Conservation (phyloP, 306 rosid genomes). For the Acacia melanoxylon region DNA sequence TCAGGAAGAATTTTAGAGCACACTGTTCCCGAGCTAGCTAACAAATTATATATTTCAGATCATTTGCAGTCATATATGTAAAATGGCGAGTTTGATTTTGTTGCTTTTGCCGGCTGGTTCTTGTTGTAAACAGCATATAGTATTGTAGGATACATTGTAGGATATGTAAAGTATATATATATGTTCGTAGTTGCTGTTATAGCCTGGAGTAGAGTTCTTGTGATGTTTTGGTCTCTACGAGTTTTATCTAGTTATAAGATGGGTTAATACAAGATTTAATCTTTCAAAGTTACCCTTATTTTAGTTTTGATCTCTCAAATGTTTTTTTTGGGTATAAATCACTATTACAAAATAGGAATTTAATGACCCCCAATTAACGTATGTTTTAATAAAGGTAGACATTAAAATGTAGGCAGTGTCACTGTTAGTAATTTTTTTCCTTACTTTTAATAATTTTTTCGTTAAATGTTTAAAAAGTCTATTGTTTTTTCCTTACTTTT, state of each 20-base stretch:
- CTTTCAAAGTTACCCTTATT: no score
- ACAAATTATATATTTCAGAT: background rate
- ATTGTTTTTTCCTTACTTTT: no score
- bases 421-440: no score
- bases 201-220: background rate
- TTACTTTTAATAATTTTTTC: no score
- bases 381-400: no score
- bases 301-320: no score
- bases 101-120: background rate
- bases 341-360: no score
- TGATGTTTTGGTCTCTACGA: background rate
- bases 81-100: background rate
- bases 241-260: background rate
- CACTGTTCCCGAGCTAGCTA: background rate
- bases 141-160: background rate
- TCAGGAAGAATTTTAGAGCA: constrained; percentile 49
- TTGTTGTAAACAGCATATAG: background rate
- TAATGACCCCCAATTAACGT: no score
- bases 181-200: background rate
- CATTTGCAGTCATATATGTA: background rate
- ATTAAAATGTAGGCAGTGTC: no score
- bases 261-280: no score
- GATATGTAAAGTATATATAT: background rate
- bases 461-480: no score
- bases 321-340: no score